Percentiles rank a stretch among this genome's conserved stretches.
These are phyloP conservation scores for Mycosphaerella arachidis DNA, from an alignment of 2,329 filamentous ascomycete species.

Conservation along the genomic window DNA sequence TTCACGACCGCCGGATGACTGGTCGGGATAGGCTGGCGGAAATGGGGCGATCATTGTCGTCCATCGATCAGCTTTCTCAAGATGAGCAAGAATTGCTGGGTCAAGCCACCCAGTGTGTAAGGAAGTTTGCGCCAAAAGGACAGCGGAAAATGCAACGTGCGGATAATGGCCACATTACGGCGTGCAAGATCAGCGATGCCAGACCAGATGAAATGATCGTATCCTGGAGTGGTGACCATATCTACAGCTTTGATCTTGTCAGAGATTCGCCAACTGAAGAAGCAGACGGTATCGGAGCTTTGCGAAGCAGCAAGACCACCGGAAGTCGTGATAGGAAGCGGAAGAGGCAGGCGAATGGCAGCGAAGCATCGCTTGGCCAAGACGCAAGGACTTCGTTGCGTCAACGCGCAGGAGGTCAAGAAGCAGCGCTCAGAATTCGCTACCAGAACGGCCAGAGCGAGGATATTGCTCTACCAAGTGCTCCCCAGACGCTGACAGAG, in stretches of 20 bases:
- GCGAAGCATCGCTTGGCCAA: constrained; percentile 34
- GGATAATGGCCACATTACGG: constrained; percentile 62
- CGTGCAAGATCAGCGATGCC: constrained; percentile 66
- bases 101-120: constrained; percentile 61
- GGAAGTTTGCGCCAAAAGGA: constrained; percentile 61
- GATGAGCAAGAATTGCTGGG: constrained; percentile 53
- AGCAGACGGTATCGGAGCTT: constrained; percentile 3
- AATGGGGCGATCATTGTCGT: constrained; percentile 45
- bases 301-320: constrained; percentile 8
- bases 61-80: constrained; percentile 38
- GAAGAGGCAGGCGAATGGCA: constrained; percentile 49
- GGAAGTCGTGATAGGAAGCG: constrained; percentile 47
- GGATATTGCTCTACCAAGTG: constrained; percentile 48
- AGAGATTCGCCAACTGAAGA: constrained; percentile 47
- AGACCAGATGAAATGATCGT: constrained; percentile 64
- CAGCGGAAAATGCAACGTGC: constrained; percentile 49
- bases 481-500: constrained; percentile 38
- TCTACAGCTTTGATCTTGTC: constrained; percentile 60
- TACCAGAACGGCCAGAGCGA: constrained; percentile 59
- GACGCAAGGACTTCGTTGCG: constrained; percentile 42
- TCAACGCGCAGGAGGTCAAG: constrained; percentile 41
- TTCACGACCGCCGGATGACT: constrained; percentile 65
- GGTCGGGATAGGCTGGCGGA: constrained; percentile 56
- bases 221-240: constrained; percentile 61
- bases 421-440: constrained; percentile 52